phyloP scores from a whole-genome alignment of 2,329 filamentous ascomycete species.

The Gremmenia infestans region DNA sequence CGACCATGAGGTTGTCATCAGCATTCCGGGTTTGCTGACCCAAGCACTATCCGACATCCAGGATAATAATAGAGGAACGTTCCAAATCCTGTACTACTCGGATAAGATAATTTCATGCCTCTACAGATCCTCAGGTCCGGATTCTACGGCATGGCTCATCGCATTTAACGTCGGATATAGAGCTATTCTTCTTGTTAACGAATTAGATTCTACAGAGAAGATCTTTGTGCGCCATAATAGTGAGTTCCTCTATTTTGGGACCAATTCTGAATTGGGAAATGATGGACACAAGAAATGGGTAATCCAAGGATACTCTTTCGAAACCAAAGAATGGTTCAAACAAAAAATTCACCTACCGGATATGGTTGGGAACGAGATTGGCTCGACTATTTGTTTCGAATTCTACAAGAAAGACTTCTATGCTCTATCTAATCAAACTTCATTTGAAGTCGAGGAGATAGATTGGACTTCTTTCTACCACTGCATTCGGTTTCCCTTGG shows the following conservation, averaged over 20 bases:
- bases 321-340: constrained; percentile 35
- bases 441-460: constrained; percentile 56
- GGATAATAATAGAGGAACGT: constrained; percentile 37
- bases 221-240: constrained; percentile 64
- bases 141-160: constrained; percentile 47
- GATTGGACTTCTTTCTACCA: constrained; percentile 68
- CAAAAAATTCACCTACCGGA: constrained; percentile 48
- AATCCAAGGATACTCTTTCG: constrained; percentile 49
- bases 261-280: constrained; percentile 48
- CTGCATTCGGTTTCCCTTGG: constrained; percentile 57
- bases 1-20: constrained; percentile 49
- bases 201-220: constrained; percentile 44
- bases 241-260: constrained; percentile 61
- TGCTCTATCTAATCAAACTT: constrained; percentile 61
- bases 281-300: constrained; percentile 60
- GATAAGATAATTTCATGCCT: constrained; percentile 53
- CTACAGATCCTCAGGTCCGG: constrained; percentile 40
- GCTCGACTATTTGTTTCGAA: constrained; percentile 66
- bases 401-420: constrained; percentile 64
- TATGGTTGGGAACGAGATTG: constrained; percentile 60
- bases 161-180: constrained; percentile 40
- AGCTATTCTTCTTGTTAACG: constrained; percentile 38
- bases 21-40: constrained; percentile 41
- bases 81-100: constrained; percentile 53
- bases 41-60: constrained; percentile 34